Percentiles rank a stretch among this genome's conserved stretches.
phyloP scores from a whole-genome alignment of 2,329 filamentous ascomycete genomes.

The Gliomastix tumulicola region DNA sequence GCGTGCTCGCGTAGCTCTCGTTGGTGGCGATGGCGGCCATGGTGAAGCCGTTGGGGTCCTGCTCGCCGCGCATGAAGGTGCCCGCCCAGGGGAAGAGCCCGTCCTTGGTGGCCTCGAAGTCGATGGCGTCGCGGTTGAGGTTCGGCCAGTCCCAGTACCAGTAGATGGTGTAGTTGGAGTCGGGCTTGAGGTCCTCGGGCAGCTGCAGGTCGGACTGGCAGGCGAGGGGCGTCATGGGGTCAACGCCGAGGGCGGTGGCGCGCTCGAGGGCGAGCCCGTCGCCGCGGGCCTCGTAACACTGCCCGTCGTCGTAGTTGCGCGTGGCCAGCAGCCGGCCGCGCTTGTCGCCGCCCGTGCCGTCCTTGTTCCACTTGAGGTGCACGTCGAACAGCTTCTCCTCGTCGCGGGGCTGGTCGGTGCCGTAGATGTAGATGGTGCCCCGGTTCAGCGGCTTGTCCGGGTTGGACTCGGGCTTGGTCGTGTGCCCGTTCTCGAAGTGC shows the following conservation, averaged over 20 bases:
- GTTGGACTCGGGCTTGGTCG: slow-evolving; percentile 50
- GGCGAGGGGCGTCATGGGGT: slow-evolving; percentile 54
- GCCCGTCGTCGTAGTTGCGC: slow-evolving; percentile 81
- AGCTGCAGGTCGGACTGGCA: slow-evolving; percentile 80
- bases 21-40: slow-evolving; percentile 23
- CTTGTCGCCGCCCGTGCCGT: slow-evolving; percentile 74
- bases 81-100: slow-evolving; percentile 35
- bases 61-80: slow-evolving; percentile 29
- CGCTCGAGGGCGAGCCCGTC: slow-evolving; percentile 49
- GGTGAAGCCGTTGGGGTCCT: slow-evolving; percentile 26
- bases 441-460: slow-evolving; percentile 56
- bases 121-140: slow-evolving; percentile 33
- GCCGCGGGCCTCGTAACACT: slow-evolving; percentile 77
- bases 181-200: slow-evolving; percentile 55
- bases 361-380: slow-evolving; percentile 68
- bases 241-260: slow-evolving; percentile 44
- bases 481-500: slow-evolving; percentile 73
- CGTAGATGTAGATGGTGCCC: slow-evolving; percentile 70
- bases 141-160: slow-evolving; percentile 97
- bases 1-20: slow-evolving; percentile 33
- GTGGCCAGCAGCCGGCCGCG: slow-evolving; percentile 70
- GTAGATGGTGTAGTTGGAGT: slow-evolving; percentile 72
- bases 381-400: slow-evolving; percentile 53
- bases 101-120: slow-evolving; percentile 28
- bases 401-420: slow-evolving; percentile 51